A percentile compares a stretch with the other conserved stretches of the same genome.
Conservation (phyloP, 176 grass and related monocot species). For the Oryza punctata region DNA sequence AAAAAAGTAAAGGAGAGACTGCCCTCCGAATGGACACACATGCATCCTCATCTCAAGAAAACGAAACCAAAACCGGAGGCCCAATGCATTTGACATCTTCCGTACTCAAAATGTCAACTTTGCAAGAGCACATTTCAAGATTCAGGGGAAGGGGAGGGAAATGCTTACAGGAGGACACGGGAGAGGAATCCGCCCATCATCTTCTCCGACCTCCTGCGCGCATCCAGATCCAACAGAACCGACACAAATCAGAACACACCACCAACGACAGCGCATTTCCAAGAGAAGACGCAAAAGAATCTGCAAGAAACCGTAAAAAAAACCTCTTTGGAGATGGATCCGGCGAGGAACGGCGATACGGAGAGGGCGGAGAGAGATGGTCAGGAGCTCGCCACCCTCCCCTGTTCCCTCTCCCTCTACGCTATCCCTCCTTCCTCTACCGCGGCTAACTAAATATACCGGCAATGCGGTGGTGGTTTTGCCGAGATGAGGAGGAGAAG, state of each 20-base stretch:
- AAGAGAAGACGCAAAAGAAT: background rate
- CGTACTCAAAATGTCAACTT: slow-evolving; percentile 9
- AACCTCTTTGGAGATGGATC: slow-evolving; percentile 37
- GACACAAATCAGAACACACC: slow-evolving; percentile 32
- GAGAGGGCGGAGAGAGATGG: slow-evolving; percentile 36
- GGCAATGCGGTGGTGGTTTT: slow-evolving; percentile 44
- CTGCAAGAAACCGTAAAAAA: background rate
- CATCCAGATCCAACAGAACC: slow-evolving; percentile 48
- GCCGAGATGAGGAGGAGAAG: background rate
- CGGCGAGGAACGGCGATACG: slow-evolving; percentile 12
- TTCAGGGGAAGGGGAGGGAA: slow-evolving; percentile 17
- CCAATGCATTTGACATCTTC: background rate
- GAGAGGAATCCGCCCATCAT: slow-evolving; percentile 92
- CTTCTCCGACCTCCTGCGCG: slow-evolving; percentile 32
- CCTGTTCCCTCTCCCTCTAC: slow-evolving; percentile 5
- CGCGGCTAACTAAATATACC: slow-evolving; percentile 55
- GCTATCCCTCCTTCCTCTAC: background rate
- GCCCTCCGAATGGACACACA: background rate
- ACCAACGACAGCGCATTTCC: background rate
- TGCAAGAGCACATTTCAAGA: slow-evolving; percentile 31
- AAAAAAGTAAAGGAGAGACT: background rate
- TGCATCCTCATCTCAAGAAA: slow-evolving; percentile 22
- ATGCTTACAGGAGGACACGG: slow-evolving; percentile 71
- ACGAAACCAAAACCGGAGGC: background rate
- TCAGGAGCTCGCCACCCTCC: slow-evolving; percentile 14